Evolutionary conservation across 2,329 filamentous ascomycete genomes (phyloP), one percentile per base, ranked within the genome.

Genomic region (Pyrenophora tritici-repentis): DNA sequence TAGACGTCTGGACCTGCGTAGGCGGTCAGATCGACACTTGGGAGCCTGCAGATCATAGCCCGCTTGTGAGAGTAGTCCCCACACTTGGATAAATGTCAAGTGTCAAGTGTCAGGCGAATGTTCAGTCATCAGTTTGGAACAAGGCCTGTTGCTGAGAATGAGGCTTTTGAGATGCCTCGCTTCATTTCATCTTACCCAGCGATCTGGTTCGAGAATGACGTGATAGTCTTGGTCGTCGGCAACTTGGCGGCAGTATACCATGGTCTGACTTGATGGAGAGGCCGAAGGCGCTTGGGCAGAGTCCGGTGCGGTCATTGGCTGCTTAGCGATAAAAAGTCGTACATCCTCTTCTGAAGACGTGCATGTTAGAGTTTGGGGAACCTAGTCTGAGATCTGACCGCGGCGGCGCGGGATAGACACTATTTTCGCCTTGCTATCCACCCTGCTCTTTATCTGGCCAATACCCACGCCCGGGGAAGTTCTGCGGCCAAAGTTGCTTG

Each of bases 1-100:
- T 14, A 18, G 31, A 45, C 37, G 38, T 63, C 59, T 65, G 49
- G 58, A 58, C 50, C 46, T 53, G 39, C 39, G 44, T 46, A 47
- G 49, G 46, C 47, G 48, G 29, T 42, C 35, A 50, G 62, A 65
- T 65, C 59, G 58, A 58, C 61, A 48, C 33, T 49, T 58, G 56
- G 53, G 34, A 43, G 38, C 33, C 16, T 40, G 55, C 35, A 41
- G 45, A 58, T 53, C 50, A 18, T 42, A 45, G 34, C 36, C 41
- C 38, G 24, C 44, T 37, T 32, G 18, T 18, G 36, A 20, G 38
- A 29, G 42, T 41, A 26, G 16, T 42, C 37, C 24, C 38, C 34
- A 22, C 31, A 39, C 20, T 24, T 17, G 32, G 37, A 17, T 38
- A 26, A 34, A 29, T 29, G 26, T 29, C 26, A 29, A 36, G 36